Conservation (phyloP, 2,329 filamentous ascomycete genomes). For the Chlorencoelia australis region DNA sequence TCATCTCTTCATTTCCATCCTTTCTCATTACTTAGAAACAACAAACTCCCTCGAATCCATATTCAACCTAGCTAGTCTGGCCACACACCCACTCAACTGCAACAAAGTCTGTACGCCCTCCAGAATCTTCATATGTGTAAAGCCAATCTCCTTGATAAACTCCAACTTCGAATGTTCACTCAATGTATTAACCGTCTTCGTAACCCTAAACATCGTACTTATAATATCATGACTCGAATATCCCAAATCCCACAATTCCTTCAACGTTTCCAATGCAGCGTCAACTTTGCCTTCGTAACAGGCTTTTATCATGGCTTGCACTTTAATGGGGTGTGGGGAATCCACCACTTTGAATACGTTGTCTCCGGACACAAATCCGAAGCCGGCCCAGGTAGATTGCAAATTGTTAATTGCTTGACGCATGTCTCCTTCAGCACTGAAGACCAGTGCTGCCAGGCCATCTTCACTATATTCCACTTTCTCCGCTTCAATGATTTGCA, state of each 20-base stretch:
- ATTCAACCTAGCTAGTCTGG: conserved; percentile 85
- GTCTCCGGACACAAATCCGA: conserved; percentile 93
- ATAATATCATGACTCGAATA: conserved; percentile 99
- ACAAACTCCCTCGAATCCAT: conserved; percentile 84
- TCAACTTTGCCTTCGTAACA: conserved; percentile 91
- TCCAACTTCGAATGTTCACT: conserved; percentile 94
- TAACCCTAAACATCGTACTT: conserved; percentile 97
- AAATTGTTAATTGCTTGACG: conserved; percentile 97
- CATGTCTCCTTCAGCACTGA: conserved; percentile 97
- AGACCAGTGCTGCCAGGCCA: conserved; percentile 89
- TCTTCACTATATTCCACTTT: conserved; percentile 86
- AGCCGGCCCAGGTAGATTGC: conserved; percentile 85
- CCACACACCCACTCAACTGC: conserved; percentile 86
- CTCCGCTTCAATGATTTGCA: conserved; percentile 90
- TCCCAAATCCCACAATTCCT: conserved; percentile 87
- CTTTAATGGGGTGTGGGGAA: conserved; percentile 93
- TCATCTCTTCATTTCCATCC: no score
- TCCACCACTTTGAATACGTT: conserved; percentile 98
- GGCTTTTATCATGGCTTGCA: conserved; percentile 96
- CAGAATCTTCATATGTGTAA: conserved; percentile 98
- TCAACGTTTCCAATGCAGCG: conserved; percentile 71
- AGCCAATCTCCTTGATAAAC: conserved; percentile 97
- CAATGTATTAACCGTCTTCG: conserved; percentile 84
- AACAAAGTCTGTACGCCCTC: conserved; percentile 93
- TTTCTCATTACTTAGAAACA: conserved; percentile 15